Base-by-base conservation (phyloP, 2,329 filamentous ascomycete genomes). In the Fusarium globosum region DNA sequence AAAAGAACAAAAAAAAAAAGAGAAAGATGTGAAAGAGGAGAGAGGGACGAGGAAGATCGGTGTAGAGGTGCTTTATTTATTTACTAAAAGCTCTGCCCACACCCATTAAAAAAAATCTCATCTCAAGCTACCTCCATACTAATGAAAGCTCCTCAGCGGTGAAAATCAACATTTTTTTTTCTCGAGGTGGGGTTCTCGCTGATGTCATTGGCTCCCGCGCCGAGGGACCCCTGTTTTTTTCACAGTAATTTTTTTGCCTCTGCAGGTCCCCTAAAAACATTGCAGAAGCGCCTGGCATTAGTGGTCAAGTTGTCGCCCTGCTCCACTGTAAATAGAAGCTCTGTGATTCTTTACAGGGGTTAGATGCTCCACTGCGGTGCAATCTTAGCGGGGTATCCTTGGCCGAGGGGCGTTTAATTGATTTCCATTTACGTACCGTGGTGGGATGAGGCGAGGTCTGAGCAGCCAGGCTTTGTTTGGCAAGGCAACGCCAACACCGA, bases 141-240 rank as follows among this genome's bases (percentile, higher is more conserved):
- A 33, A 28, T 68, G 48, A 71, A 61, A 72, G 69, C 60, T 75
- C 61, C 65, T 56, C 61, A 64, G 65, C 68, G 67, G 72, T 76
- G 65, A 77, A 75, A 78, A 70, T 65, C 66, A 70, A 69, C 60
- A 20, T 74, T 68, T 79, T 79, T 78, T 77, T 70, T 41, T 45
- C 16, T 64, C 10, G 35, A 28, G 77, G 77, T 76, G 77, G 77
- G 77, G 77, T 75, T 41, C 12, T 38, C 23, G 21, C 65, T 78
- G 77, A 76, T 79, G 77, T 79, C 77, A 79, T 79, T 79, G 74
- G 77, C 60, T 68, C 74, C 72, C 65, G 60, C 74, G 51, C 64
- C 26, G 15, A 28, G 70, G 33, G 69, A 75, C 69, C 71, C 74
- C 66, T 78, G 71, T 51, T 65, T 71, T 73, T 69, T 69, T 67